Base-by-base conservation (phyloP, 129 eudicot genomes). In the Chrysanthemum lavandulifolium region DNA sequence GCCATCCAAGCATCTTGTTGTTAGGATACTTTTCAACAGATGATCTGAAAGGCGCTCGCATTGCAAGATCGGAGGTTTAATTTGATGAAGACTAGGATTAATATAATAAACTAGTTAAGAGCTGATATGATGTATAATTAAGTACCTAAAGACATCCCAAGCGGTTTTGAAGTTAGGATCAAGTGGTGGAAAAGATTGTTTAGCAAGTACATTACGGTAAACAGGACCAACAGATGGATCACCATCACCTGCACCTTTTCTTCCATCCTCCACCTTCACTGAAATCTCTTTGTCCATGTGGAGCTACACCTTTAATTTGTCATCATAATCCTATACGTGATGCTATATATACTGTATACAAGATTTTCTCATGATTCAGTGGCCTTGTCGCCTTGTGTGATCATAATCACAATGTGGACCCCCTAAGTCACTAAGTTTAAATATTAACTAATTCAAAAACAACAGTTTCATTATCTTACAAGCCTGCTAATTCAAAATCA, bases 1-100 rank as follows among this genome's bases (percentile, higher is more conserved):
- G 94, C 94, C 99, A 89, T 36, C 98, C 98, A 21, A 92, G 83
- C 96, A 92, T 92, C 77, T 79, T 87, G 73, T 89, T 92, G 66
- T 75, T 79, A 31, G 96, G 87, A 77, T 71, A 78, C 19, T 78
- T 71, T 25, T 78, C 82, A 54, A 64, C 77, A 54, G 77, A 66
- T 53, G 64, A 61, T 82, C 98, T 95, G 84, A 74, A 69, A 7
- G 33, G 47, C 13, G 36, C 12, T 11, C 5, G 21, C 12, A 11
- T 50, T 14, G 2, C 9, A 65, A 51, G 4, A 52, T 25, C 6
- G 1, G 25, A 56, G 75, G 56, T 67, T 67, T 67, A 9, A 64
- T 36, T 1, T n/a, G 27, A 25, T 33, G 10, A 48, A 68, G 36
- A 31, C 36, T 31, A 31, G 6, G 73, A 47, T 13, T 66, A 0